These are phyloP conservation scores for Irpex sp. DNA, from an alignment of 1,284 basidiomycete species.

Conservation along the genomic window DNA sequence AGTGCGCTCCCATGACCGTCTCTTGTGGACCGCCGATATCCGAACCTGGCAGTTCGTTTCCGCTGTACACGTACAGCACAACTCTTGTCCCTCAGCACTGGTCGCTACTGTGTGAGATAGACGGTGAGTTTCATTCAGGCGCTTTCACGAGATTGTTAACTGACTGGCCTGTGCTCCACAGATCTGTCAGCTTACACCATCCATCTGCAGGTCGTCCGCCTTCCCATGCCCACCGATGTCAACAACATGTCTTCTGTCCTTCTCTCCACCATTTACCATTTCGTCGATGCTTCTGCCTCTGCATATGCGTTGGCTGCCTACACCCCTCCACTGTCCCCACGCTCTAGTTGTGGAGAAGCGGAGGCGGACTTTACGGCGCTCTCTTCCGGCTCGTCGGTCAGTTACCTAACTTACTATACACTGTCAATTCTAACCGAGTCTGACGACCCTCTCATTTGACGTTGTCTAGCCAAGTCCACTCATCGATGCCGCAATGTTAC, in stretches of 20 bases:
- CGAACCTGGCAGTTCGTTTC: conserved; percentile 23
- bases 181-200: conserved; percentile 56
- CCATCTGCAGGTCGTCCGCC: conserved; percentile 48
- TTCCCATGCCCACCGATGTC: not conserved
- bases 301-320: not conserved
- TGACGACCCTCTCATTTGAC: too few relatives aligned
- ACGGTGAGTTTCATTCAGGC: conserved; percentile 36
- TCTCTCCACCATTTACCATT: conserved; percentile 12
- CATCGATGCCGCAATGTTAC: not conserved
- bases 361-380: conserved; percentile 1
- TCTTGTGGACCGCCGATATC: conserved; percentile 23
- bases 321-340: conserved; percentile 12
- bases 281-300: conserved; percentile 4
- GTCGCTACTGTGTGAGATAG: conserved; percentile 46
- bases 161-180: conserved; percentile 19
- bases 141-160: not conserved
- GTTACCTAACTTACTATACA: not conserved
- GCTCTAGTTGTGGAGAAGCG: conserved; percentile 9
- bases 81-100: conserved; percentile 57
- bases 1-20: conserved; percentile 38
- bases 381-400: conserved; percentile 1
- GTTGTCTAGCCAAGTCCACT: not conserved
- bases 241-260: conserved; percentile 1
- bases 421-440: too few relatives aligned
- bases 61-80: conserved; percentile 48